These are phyloP conservation scores for Paraphysoderma sedebokerense DNA, from an alignment of 371 early-diverging fungal genomes.

Conservation along the genomic window DNA sequence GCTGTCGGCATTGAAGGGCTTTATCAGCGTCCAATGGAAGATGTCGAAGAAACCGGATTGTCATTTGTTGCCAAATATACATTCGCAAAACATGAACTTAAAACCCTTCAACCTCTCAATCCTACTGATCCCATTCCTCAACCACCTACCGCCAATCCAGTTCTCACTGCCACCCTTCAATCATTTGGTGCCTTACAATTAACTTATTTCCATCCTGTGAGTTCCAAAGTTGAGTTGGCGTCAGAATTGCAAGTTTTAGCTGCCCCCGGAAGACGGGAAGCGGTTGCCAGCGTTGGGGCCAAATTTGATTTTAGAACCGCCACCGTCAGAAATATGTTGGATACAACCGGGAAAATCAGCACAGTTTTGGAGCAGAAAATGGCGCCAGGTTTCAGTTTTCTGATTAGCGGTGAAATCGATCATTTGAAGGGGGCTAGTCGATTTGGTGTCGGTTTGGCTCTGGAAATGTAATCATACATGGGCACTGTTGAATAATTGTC, in stretches of 20 bases:
- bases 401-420: conserved; percentile 85
- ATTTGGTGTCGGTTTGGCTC: background rate
- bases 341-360: conserved; percentile 70
- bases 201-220: conserved; percentile 78
- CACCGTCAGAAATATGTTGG: conserved; percentile 78
- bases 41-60: conserved; percentile 59
- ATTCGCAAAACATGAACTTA: conserved; percentile 28
- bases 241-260: conserved; percentile 75
- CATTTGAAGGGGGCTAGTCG: conserved; percentile 49
- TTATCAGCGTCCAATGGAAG: conserved; percentile 68
- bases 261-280: conserved; percentile 47
- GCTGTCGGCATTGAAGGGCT: conserved; percentile 77
- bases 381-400: conserved; percentile 80
- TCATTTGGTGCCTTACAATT: conserved; percentile 67
- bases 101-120: conserved; percentile 10
- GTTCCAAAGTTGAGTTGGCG: conserved; percentile 83
- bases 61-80: conserved; percentile 54
- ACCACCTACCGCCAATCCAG: conserved; percentile 19
- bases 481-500: too few relatives aligned
- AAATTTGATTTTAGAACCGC: conserved; percentile 88
- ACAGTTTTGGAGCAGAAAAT: conserved; percentile 88
- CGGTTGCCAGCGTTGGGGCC: conserved; percentile 80
- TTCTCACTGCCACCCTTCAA: conserved; percentile 69
- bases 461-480: background rate
- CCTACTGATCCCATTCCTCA: conserved; percentile 11